phyloP scores from a whole-genome alignment of 192 early-diverging fungal genomes.

The Podila epicladia region DNA sequence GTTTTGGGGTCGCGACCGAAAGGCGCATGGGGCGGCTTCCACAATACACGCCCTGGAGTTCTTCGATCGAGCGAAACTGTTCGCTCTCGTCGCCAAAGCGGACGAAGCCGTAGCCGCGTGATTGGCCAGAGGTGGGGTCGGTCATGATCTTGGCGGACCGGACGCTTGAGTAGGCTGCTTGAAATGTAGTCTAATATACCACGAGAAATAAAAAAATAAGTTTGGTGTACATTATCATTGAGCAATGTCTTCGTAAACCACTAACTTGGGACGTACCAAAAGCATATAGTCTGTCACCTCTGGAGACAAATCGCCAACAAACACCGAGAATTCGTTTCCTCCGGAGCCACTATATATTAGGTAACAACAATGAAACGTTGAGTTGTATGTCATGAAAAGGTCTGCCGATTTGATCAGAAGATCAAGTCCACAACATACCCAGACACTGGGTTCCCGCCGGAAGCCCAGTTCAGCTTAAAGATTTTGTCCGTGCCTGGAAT shows the following conservation, averaged over 20 bases:
- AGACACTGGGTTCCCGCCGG: conserved; percentile 67
- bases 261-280: conserved; percentile 59
- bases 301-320: conserved; percentile 95
- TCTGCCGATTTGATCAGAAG: too few species aligned
- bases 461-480: conserved; percentile 98
- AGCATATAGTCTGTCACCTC: conserved; percentile 89
- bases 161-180: conserved; percentile 79
- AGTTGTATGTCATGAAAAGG: too few species aligned
- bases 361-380: background rate
- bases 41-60: conserved; percentile 88
- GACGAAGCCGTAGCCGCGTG: conserved; percentile 95
- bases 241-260: background rate
- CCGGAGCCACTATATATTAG: conserved; percentile 55
- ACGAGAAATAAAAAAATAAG: background rate
- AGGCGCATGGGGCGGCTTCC: conserved; percentile 93
- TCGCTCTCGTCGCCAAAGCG: conserved; percentile 91
- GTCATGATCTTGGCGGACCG: conserved; percentile 92
- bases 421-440: background rate
- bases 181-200: conserved; percentile 73
- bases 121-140: conserved; percentile 79
- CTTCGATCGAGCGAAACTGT: conserved; percentile 84
- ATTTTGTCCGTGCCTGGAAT: conserved; percentile 85
- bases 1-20: conserved; percentile 90
- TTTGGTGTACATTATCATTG: background rate
- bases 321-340: conserved; percentile 88